Evolutionary conservation across 768 basidiomycete species (phyloP), one percentile per base, ranked within the genome.

Genomic region (Naganishia randhawae): DNA sequence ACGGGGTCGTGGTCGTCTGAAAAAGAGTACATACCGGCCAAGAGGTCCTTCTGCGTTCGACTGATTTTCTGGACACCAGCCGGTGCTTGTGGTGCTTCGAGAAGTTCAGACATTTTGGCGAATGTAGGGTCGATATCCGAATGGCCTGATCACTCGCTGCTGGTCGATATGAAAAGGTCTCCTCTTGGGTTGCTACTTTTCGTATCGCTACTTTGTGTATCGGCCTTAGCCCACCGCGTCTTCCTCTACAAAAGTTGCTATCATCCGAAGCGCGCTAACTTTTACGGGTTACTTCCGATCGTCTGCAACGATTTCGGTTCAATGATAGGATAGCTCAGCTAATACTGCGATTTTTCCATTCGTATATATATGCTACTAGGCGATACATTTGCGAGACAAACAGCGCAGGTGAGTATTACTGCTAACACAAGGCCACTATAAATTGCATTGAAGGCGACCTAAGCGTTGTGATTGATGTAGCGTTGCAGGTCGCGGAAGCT

Each of bases 11-110:
- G 37, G 25, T 9, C 8, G 25, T 5, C 17, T 29, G 37, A 7
- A n/a, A 13, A 29, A 32, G 32, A 31, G n/a, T 27, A 57, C 35
- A 91, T 93, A 55, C 93, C 93, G 66, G 91, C 92, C 41, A 89
- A 84, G 71, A 96, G 80, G 78, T 96, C 93, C 82, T 92, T 92
- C 55, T 86, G 83, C 35, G 91, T 89, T 76, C 73, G 72, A 32
- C 68, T 76, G 33, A 76, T 55, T n/a, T 50, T 68, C 31, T 62
- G 37, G 8, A 50, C 48, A 45, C 27, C 41, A 35, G 53, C 53
- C 14, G 37, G 31, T 33, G 66, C 66, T 42, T 67, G 52, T 37
- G 54, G 54, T 17, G 48, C 52, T 39, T 55, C 41, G 25, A 55
- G 57, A 37, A 63, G 51, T 51, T 68, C 61, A 29, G 67, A 68